These are phyloP conservation scores for Podospora pseudoanserina DNA, from an alignment of 495 filamentous ascomycete genomes.

Conservation along the genomic window DNA sequence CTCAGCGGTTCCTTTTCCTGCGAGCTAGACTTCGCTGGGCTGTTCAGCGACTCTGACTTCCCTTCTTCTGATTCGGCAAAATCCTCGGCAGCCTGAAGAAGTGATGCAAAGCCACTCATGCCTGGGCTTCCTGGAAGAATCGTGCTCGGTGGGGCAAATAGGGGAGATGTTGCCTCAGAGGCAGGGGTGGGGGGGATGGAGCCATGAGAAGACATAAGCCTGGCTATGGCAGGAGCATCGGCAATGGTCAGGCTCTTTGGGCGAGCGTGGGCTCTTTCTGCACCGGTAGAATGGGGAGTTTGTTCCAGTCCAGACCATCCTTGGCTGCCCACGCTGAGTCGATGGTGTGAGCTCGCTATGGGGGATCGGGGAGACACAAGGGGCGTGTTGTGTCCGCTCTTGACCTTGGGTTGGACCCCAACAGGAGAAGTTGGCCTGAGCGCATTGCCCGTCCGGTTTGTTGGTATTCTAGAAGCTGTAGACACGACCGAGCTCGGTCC, in stretches of 20 bases:
- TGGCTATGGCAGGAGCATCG: slow-evolving; percentile 28
- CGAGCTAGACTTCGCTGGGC: slow-evolving; percentile 48
- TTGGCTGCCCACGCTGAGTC: slow-evolving; percentile 9
- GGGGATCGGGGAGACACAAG: slow-evolving; percentile 25
- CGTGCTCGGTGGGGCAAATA: slow-evolving; percentile 12
- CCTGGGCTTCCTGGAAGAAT: slow-evolving; percentile 20
- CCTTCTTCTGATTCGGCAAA: slow-evolving; percentile 33
- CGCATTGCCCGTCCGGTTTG: slow-evolving; percentile 26
- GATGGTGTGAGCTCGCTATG: slow-evolving; percentile 8
- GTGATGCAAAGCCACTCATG: slow-evolving; percentile 36
- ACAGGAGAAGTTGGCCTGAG: slow-evolving; percentile 44
- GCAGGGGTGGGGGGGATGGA: slow-evolving; percentile 21
- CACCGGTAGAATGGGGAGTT: slow-evolving; percentile 8
- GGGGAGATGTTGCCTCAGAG: slow-evolving; percentile 25
- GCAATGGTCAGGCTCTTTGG: slow-evolving; percentile 27
- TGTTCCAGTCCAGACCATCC: slow-evolving; percentile 9
- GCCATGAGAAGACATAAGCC: slow-evolving; percentile 20
- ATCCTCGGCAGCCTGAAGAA: slow-evolving; percentile 50
- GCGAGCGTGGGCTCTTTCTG: slow-evolving; percentile 19
- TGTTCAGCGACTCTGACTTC: slow-evolving; percentile 40
- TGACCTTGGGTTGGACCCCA: slow-evolving; percentile 34
- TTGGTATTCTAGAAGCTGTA: slow-evolving; percentile 36
- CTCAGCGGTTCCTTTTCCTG: slow-evolving; percentile 50
- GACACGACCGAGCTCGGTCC: slow-evolving; percentile 39
- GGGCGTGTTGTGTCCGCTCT: slow-evolving; percentile 17